A percentile compares a stretch with the other conserved stretches of the same genome.
These are phyloP conservation scores for Rugonectria rugulosa DNA, from an alignment of 2,329 filamentous ascomycete species.

Conservation along the genomic window DNA sequence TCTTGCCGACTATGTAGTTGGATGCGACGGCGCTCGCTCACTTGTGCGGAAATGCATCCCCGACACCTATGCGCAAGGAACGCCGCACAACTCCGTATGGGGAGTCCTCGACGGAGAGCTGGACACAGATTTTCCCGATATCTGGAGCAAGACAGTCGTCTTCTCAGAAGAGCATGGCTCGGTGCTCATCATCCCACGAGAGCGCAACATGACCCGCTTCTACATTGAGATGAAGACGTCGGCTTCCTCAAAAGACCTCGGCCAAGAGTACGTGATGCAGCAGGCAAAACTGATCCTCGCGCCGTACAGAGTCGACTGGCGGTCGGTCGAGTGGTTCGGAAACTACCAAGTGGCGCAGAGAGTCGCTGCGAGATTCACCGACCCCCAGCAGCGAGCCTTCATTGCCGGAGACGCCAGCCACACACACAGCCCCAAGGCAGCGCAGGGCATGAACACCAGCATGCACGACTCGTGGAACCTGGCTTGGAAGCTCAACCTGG, in stretches of 20 bases:
- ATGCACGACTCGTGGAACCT: conserved; percentile 69
- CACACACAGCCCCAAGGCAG: conserved; percentile 74
- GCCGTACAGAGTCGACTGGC: conserved; percentile 63
- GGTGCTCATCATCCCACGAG: conserved; percentile 74
- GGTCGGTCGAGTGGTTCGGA: conserved; percentile 72
- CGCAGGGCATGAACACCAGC: conserved; percentile 70
- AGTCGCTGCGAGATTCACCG: conserved; percentile 72
- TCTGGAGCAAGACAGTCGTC: conserved; percentile 76
- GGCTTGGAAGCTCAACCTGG: conserved; percentile 58
- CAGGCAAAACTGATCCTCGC: conserved; percentile 66
- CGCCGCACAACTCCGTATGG: conserved; percentile 66
- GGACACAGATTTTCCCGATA: conserved; percentile 75
- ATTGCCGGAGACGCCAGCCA: conserved; percentile 74
- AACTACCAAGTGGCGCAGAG: conserved; percentile 75
- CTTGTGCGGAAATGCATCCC: conserved; percentile 70
- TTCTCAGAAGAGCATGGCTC: conserved; percentile 71
- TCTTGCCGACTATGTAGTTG: conserved; percentile 69
- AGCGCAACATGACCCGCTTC: conserved; percentile 73
- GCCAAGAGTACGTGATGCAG: conserved; percentile 74
- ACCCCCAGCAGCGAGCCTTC: conserved; percentile 66
- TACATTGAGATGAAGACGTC: conserved; percentile 62
- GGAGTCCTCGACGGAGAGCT: conserved; percentile 75
- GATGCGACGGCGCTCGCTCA: conserved; percentile 76
- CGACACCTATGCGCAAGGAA: conserved; percentile 59
- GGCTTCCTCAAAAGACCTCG: conserved; percentile 47